phyloP scores from a whole-genome alignment of 345 rosid genomes.

The Hibiscus tridactylites region DNA sequence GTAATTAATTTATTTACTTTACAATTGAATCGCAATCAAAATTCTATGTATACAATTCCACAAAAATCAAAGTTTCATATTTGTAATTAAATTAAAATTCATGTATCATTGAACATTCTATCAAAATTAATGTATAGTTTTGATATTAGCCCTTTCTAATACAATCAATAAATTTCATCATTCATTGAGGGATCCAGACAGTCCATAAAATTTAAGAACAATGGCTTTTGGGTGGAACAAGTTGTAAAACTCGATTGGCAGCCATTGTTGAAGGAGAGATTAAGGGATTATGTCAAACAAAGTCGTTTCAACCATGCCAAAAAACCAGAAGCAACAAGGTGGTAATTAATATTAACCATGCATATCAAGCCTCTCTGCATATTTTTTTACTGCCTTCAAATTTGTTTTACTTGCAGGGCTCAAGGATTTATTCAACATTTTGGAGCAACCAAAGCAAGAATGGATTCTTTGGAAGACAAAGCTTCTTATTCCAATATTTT shows the following conservation, averaged over 20 bases:
- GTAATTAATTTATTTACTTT: no score
- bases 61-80: no score
- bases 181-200: no score
- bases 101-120: no score
- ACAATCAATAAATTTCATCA: no score
- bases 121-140: no score
- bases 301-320: not conserved
- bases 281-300: not conserved
- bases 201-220: no score
- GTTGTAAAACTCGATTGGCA: not conserved
- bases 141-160: no score
- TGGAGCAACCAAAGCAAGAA: not conserved
- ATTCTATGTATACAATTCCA: no score
- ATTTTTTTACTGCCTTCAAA: not conserved
- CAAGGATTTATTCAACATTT: not conserved
- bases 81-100: no score
- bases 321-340: not conserved
- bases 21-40: no score
- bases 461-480: not conserved
- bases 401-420: not conserved
- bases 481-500: constrained; percentile 3
- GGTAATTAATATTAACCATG: not conserved
- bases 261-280: not conserved
- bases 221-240: not conserved
- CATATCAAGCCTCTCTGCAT: not conserved